These are phyloP conservation scores for Leccinum pachyderme DNA, from an alignment of 1,284 basidiomycete species.

Conservation along the genomic window DNA sequence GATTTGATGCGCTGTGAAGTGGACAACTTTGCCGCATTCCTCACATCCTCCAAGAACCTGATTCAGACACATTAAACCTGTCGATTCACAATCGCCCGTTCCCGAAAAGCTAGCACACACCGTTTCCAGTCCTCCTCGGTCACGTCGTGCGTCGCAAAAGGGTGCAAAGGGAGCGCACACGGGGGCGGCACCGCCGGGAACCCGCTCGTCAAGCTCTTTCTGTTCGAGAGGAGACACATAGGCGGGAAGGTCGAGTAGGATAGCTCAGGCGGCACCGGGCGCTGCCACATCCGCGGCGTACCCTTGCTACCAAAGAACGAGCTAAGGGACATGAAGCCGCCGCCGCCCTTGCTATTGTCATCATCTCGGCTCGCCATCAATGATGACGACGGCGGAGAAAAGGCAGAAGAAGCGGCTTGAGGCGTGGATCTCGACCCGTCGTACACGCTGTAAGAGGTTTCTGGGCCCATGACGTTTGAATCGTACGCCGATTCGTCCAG, in stretches of 20 bases:
- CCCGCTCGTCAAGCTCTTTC: constrained; percentile 16
- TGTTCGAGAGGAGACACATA: constrained; percentile 32
- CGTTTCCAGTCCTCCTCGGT: too few relatives aligned
- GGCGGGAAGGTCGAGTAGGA: constrained; percentile 25
- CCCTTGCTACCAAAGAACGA: constrained; percentile 30
- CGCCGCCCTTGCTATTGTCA: not conserved
- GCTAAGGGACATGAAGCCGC: constrained; percentile 15
- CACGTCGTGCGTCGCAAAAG: too few relatives aligned
- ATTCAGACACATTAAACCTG: not conserved
- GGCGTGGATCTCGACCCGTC: not conserved
- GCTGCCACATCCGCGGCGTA: constrained; percentile 27
- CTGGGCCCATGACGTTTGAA: not conserved
- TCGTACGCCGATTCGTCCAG: not conserved
- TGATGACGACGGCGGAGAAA: not conserved
- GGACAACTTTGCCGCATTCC: constrained; percentile 24
- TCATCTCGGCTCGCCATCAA: constrained; percentile 2
- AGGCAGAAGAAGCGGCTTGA: not conserved
- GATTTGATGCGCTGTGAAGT: constrained; percentile 29
- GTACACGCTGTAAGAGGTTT: not conserved
- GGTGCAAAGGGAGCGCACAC: constrained; percentile 23
- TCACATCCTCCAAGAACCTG: constrained; percentile 27
- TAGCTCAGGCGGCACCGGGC: constrained; percentile 15
- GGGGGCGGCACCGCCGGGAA: constrained; percentile 34
- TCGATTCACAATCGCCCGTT: too few relatives aligned
- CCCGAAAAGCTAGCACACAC: too few relatives aligned